phyloP scores from a whole-genome alignment of 208 protist species.

The Jaenimonas drosophilae region DNA sequence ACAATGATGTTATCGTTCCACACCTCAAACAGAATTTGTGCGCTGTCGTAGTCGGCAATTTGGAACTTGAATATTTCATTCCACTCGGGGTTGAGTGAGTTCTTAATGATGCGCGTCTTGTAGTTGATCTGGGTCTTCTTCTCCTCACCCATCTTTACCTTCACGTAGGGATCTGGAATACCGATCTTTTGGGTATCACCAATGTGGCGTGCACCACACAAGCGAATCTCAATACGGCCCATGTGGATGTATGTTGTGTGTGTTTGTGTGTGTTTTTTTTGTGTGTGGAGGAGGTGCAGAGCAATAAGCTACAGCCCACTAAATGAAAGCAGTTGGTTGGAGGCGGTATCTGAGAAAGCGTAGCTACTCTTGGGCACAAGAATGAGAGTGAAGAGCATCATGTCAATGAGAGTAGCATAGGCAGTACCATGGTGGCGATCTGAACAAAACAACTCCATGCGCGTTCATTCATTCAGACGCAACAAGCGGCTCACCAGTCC shows the following conservation, averaged over 20 bases:
- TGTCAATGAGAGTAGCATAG: too few relatives aligned
- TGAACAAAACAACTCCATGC: too few relatives aligned
- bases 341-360: too few relatives aligned
- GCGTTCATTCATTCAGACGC: conserved; percentile 8
- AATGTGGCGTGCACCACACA: conserved; percentile 56
- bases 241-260: too few relatives aligned
- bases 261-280: too few relatives aligned
- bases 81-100: conserved; percentile 44
- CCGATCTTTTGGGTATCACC: conserved; percentile 39
- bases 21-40: conserved; percentile 41
- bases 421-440: too few relatives aligned
- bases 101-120: conserved; percentile 18
- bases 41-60: conserved; percentile 35
- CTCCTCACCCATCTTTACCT: conserved; percentile 23
- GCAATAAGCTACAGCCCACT: too few relatives aligned
- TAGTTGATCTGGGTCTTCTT: conserved; percentile 19
- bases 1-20: conserved; percentile 48
- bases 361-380: too few relatives aligned
- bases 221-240: conserved; percentile 59
- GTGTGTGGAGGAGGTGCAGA: too few relatives aligned
- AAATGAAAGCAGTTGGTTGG: too few relatives aligned
- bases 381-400: too few relatives aligned
- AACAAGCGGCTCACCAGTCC: conserved; percentile 5
- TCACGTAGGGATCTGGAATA: conserved; percentile 50
- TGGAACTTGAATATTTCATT: conserved; percentile 65